A percentile compares a stretch with the other conserved stretches of the same genome.
Evolutionary conservation across 1,284 basidiomycete genomes (phyloP).

Genomic region (Puccinia triticina): DNA sequence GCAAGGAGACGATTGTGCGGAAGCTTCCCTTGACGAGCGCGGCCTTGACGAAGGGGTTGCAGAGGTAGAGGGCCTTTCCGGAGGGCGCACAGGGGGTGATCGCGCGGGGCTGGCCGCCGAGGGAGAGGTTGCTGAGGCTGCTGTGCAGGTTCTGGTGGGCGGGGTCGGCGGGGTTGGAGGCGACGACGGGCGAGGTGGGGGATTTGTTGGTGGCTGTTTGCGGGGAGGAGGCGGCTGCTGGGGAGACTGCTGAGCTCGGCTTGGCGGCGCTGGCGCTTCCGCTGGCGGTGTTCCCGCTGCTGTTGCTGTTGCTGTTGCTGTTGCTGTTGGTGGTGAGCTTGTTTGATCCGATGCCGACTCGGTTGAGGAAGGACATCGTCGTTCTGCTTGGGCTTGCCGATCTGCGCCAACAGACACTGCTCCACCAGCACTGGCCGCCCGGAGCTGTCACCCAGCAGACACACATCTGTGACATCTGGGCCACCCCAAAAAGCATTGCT

Average conservation of each 20-base stretch:
- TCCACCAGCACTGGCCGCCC: too few relatives aligned
- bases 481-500: not conserved
- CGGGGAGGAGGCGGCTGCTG: constrained; percentile 12
- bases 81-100: constrained; percentile 46
- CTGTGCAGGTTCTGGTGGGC: constrained; percentile 9
- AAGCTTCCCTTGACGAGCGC: constrained; percentile 97
- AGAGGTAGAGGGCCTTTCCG: constrained; percentile 77
- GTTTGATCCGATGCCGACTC: constrained; percentile 46
- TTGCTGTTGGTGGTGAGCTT: constrained; percentile 25
- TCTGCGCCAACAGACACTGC: too few relatives aligned
- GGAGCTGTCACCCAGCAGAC: not conserved
- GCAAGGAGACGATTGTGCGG: constrained; percentile 96
- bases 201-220: constrained; percentile 34
- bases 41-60: constrained; percentile 92
- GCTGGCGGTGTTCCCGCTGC: not conserved
- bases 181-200: constrained; percentile 21
- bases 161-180: not conserved
- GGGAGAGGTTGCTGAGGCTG: constrained; percentile 41
- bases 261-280: not conserved
- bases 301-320: constrained; percentile 12
- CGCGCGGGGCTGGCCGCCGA: constrained; percentile 21
- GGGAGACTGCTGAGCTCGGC: constrained; percentile 10
- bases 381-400: too few relatives aligned
- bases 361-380: constrained; percentile 50
- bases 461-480: not conserved